phyloP scores from a whole-genome alignment of 2,329 filamentous ascomycete species.

The Fonsecaea pugnacius region DNA sequence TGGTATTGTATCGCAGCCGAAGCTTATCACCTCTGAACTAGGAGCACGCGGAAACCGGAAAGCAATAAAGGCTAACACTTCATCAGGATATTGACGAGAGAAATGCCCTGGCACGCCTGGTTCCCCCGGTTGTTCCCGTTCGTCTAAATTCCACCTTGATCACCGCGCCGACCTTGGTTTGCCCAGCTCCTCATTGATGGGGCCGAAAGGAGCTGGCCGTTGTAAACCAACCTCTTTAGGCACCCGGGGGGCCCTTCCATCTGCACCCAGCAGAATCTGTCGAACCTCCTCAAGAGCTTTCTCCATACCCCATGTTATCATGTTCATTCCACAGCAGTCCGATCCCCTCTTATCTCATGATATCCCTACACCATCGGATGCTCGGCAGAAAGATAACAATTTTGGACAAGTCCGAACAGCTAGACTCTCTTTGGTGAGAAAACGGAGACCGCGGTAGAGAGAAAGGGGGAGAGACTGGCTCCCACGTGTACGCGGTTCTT shows the following conservation, averaged over 20 bases:
- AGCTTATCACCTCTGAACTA: neutral
- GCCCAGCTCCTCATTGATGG: neutral
- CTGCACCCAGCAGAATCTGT: conserved; percentile 4
- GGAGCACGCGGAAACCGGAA: neutral
- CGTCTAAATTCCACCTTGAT: neutral
- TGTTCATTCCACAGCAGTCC: neutral
- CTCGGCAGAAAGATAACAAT: neutral
- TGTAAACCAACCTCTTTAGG: conserved; percentile 7
- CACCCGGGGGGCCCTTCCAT: neutral
- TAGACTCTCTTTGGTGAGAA: conserved; percentile 8
- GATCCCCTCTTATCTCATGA: conserved; percentile 6
- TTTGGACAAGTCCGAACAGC: neutral
- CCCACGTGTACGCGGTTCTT: neutral
- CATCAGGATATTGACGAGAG: conserved; percentile 5
- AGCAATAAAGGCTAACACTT: conserved; percentile 3
- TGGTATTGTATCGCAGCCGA: neutral
- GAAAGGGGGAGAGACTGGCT: neutral
- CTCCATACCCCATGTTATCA: conserved; percentile 1
- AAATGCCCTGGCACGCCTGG: neutral
- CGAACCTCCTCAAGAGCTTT: neutral
- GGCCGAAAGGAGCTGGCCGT: neutral
- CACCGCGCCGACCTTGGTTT: neutral
- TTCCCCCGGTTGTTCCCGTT: neutral
- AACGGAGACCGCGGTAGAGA: conserved; percentile 4
- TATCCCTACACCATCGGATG: neutral